Percentiles rank a stretch among this genome's conserved stretches.
Evolutionary conservation across 345 rosid species (phyloP).

Genomic region (Gossypium mustelinum): DNA sequence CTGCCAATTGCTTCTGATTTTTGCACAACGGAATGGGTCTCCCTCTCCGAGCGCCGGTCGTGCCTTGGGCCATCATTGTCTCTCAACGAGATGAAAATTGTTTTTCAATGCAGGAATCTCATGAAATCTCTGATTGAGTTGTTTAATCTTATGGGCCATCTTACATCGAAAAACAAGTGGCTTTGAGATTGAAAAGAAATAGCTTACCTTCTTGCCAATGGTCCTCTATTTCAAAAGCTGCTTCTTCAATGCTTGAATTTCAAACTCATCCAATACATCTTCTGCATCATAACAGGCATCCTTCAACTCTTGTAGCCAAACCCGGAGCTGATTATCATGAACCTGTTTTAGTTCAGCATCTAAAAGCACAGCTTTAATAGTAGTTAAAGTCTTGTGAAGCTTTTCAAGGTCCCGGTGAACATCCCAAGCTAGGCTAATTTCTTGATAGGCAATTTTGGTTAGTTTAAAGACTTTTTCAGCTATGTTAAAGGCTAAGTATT

Average conservation of each 20-base stretch:
- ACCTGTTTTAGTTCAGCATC: not conserved
- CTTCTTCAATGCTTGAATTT: not conserved
- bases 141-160: constrained; percentile 1
- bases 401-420: not conserved
- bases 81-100: not conserved
- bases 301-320: not conserved
- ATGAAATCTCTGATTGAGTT: not conserved
- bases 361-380: not conserved
- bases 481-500: not conserved
- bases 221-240: not conserved
- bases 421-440: not conserved
- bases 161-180: not conserved
- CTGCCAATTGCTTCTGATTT: too few species aligned
- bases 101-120: not conserved
- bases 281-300: not conserved
- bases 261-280: constrained; percentile 9
- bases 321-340: not conserved
- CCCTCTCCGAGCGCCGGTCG: not conserved
- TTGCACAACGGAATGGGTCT: not conserved
- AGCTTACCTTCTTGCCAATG: not conserved
- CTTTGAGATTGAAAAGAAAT: not conserved
- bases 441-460: not conserved
- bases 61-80: not conserved
- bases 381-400: not conserved
- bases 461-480: not conserved